Conservation (phyloP, 805 yeast genomes). For the Candida ortonii region DNA sequence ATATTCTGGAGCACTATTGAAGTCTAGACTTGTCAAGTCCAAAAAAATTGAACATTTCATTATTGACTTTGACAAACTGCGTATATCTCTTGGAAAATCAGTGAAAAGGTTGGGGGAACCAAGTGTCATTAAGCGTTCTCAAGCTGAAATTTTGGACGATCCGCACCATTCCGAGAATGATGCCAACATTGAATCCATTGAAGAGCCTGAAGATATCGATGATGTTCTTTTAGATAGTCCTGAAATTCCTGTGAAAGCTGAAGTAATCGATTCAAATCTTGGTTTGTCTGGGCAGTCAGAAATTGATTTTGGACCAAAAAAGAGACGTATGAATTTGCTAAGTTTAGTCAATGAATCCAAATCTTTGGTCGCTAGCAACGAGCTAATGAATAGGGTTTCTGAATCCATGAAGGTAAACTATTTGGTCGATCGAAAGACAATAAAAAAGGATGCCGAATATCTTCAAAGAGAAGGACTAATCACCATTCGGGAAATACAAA, state of each 20-base stretch:
- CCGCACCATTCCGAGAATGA: too few species aligned
- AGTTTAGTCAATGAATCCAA: conserved; percentile 45
- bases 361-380: conserved; percentile 41
- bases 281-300: conserved; percentile 3
- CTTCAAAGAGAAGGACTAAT: conserved; percentile 33
- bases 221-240: too few species aligned
- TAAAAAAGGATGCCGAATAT: conserved; percentile 40
- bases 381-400: conserved; percentile 41
- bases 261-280: too few species aligned
- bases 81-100: conserved; percentile 5
- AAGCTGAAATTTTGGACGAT: too few species aligned
- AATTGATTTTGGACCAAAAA: conserved; percentile 29
- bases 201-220: too few species aligned
- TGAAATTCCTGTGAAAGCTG: conserved; percentile 1
- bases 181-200: too few species aligned
- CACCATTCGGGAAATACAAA: conserved; percentile 10
- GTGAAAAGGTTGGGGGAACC: conserved; percentile 9
- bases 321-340: conserved; percentile 29
- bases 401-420: conserved; percentile 38
- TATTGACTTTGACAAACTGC: conserved; percentile 10
- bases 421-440: conserved; percentile 52
- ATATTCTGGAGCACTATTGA: conserved; percentile 15
- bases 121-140: background rate
- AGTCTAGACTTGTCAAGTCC: conserved; percentile 5
- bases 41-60: conserved; percentile 5